These are phyloP conservation scores for Lipomyces yamadae DNA, from an alignment of 805 yeast species.

Conservation along the genomic window DNA sequence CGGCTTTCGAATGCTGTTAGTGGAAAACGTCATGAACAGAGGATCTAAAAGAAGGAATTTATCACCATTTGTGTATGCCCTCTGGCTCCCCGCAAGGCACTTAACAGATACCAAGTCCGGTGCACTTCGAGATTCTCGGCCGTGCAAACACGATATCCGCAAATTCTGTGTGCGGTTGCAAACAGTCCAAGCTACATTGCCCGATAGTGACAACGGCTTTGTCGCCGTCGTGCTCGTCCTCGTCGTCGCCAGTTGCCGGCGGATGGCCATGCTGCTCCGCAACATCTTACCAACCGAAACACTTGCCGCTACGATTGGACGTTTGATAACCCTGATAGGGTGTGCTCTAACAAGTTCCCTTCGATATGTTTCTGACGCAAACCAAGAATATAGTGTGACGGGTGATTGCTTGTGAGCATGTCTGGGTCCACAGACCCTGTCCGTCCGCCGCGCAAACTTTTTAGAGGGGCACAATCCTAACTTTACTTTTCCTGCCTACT, in stretches of 20 bases:
- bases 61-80: not conserved
- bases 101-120: not conserved
- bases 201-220: not conserved
- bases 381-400: not conserved
- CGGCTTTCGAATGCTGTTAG: not conserved
- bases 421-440: not conserved
- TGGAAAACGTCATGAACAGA: not conserved
- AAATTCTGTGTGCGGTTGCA: not conserved
- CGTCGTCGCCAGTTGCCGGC: conserved; percentile 1
- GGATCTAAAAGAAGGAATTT: not conserved
- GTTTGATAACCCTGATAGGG: not conserved
- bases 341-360: not conserved
- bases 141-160: not conserved
- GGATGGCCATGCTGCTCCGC: not conserved
- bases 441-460: not conserved
- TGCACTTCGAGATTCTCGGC: not conserved
- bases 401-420: not conserved
- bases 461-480: not conserved
- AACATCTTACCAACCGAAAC: not conserved
- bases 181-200: not conserved
- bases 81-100: not conserved
- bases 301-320: not conserved
- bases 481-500: too few relatives aligned
- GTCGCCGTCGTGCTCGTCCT: conserved; percentile 1
- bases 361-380: not conserved